Evolutionary conservation across 2,329 filamentous ascomycete genomes (phyloP), one percentile per base, ranked within the genome.

Genomic region (Diaporthe aspalathi): DNA sequence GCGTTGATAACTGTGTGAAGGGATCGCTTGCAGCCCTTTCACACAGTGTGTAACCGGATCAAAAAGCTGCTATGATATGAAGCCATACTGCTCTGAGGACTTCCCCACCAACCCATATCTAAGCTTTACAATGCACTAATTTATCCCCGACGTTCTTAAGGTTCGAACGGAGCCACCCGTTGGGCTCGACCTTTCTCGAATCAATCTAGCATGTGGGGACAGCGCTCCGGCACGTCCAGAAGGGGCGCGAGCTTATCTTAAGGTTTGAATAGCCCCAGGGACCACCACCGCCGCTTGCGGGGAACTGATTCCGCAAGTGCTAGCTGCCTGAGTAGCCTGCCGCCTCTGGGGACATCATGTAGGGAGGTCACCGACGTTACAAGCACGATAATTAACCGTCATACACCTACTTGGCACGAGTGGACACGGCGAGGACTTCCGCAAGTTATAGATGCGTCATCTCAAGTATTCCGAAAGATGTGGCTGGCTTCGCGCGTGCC

Each of bases 221-320:
- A 45, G 56, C 56, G 56, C 56, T n/a, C 22, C 56, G 38, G 40
- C 38, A 62, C 17, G 14, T 62, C 56, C n/a, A 16, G 27, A 43
- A 29, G 56, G 38, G 32, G 14, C 16, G 40, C 38, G 20, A 62
- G 40, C 40, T 62, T 49, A 63, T 29, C 20, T 45, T 17, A 49
- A 47, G 35, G n/a, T 49, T 49, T 20, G 47, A 32, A 49, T 47
- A 49, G 40, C 57, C 11, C 35, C 43, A 35, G 27, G 43, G 12
- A 35, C 27, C 20, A 29, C 17, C 20, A n/a, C 29, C 27, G 2
- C n/a, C 43, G 43, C 11, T 63, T 63, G 29, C 60, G 22, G 27
- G 57, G 27, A 24, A n/a, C 27, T 49, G 22, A 20, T 22, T 24
- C 29, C 43, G 27, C 60, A 50, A 49, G 43, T 24, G 29, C 27